Base-by-base conservation (phyloP, 805 yeast species). In the Suhomyces kilbournensis region DNA sequence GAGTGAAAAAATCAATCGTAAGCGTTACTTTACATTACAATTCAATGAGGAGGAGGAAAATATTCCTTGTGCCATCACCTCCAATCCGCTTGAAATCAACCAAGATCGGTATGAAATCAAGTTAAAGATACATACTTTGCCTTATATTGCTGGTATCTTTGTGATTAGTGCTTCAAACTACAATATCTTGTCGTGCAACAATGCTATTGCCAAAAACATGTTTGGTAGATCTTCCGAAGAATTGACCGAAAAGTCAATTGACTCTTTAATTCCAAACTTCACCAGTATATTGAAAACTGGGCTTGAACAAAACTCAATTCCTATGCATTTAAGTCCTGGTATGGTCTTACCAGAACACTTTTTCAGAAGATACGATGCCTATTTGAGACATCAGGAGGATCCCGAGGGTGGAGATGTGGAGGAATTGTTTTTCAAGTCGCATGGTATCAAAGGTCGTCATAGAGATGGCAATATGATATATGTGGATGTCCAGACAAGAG, bases 341-440 rank as follows among this genome's bases (percentile, higher is more conserved):
- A 69, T 89, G 48, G 97, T 92, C 0, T 71, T 92, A 10, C 96
- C 97, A 0, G 98, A 92, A 67, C 97, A 91, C 68, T 86, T 88
- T 64, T 91, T 93, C 71, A 79, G 97, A 56, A 84, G 85, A 57
- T 76, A 83, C 49, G 75, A 77, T 52, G 84, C 87, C 0, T 73
- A 78, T 50, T 57, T 71, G 54, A 53, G 55, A 53, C 52, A 51
- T 20, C 52, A 55, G 25, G 59, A 57, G 7, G 48, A 39, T 25
- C 28, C 32, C 8, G 60, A 65, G n/a, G 39, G 44, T 10, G 58
- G 49, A 2, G 79, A 75, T 46, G 79, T 79, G 22, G 83, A 80
- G 46, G 62, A 68, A 3, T 69, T 82, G 46, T 85, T 87, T 54
- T 63, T 82, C 53, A 75, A 77, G 26, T 85, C 91, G 1, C 74